A percentile compares a stretch with the other conserved stretches of the same genome.
phyloP scores from a whole-genome alignment of 2,329 filamentous ascomycete genomes.

The Whalleya microplaca region DNA sequence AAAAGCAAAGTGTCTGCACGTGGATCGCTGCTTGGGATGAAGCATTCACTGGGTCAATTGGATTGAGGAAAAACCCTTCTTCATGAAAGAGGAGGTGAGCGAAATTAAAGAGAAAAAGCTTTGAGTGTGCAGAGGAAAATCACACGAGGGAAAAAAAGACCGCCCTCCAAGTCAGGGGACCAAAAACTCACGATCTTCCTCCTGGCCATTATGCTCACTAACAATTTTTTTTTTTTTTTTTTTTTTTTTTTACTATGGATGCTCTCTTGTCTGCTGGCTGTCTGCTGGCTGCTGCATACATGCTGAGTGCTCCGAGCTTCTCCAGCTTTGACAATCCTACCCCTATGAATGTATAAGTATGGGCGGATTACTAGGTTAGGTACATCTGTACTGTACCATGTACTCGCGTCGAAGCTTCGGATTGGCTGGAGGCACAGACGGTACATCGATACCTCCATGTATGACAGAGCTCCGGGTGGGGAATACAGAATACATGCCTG shows the following conservation, averaged over 20 bases:
- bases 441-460: too few species aligned
- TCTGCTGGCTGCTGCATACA: background rate
- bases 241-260: too few species aligned
- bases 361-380: too few species aligned
- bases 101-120: constrained; percentile 5
- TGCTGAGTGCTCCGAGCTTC: background rate
- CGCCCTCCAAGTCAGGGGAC: constrained; percentile 27
- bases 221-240: constrained; percentile 15
- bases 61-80: constrained; percentile 5
- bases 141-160: constrained; percentile 24
- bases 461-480: background rate
- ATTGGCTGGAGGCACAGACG: too few species aligned
- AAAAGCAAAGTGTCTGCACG: constrained; percentile 6
- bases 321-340: background rate
- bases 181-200: constrained; percentile 33
- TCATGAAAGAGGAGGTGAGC: constrained; percentile 5
- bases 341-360: too few species aligned
- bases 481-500: background rate
- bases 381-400: too few species aligned
- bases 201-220: constrained; percentile 15
- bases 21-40: constrained; percentile 11
- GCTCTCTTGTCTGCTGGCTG: background rate
- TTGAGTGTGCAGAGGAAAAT: constrained; percentile 19
- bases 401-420: too few species aligned
- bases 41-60: constrained; percentile 13